Base-by-base conservation (phyloP, 306 rosid species). In the Cucurbita pepo region DNA sequence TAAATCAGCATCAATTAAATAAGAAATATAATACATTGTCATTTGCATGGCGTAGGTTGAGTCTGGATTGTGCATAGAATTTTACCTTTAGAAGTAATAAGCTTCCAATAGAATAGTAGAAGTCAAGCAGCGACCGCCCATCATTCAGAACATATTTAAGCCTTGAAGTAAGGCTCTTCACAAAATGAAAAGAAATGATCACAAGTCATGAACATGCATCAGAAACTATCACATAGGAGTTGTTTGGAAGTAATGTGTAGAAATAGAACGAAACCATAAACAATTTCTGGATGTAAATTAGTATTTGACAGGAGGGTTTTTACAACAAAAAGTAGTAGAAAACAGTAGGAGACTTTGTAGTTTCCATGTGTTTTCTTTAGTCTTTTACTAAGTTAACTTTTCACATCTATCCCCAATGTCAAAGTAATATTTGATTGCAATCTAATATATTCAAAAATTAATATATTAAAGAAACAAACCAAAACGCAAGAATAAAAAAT, bases 81-180 rank as follows among this genome's bases (percentile, higher is more conserved):
- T 12, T 77, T 83, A 91, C 99, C 99, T 88, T 89, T 53, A 86
- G 74, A 78, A 86, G 96, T 77, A 79, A 89, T 85, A 95, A 83
- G 78, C 90, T 79, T 81, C 91, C 91, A 1, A 91, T 57, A 61
- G 97, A 89, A 79, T 87, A 83, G 80, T 91, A 91, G 69, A 86
- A 78, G 53, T 91, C 96, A 12, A 78, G 87, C 92, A 95, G 82
- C 10, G 85, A 82, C 71, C 84, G 85, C 34, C 93, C 96, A 76
- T 88, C 87, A 61, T 76, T 80, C 67, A 86, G 82, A 40, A 63
- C 67, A 79, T 90, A 79, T 79, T 85, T 81, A 77, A 95, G 87
- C 55, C 81, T 83, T 45, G 85, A 80, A 56, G 89, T 81, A 78
- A 89, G 25, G 76, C 81, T 84, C 99, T 91, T 81, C 21, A 85